These are phyloP conservation scores for Sclerotiophoma versabilis DNA, from an alignment of 2,329 filamentous ascomycete genomes.

Conservation along the genomic window DNA sequence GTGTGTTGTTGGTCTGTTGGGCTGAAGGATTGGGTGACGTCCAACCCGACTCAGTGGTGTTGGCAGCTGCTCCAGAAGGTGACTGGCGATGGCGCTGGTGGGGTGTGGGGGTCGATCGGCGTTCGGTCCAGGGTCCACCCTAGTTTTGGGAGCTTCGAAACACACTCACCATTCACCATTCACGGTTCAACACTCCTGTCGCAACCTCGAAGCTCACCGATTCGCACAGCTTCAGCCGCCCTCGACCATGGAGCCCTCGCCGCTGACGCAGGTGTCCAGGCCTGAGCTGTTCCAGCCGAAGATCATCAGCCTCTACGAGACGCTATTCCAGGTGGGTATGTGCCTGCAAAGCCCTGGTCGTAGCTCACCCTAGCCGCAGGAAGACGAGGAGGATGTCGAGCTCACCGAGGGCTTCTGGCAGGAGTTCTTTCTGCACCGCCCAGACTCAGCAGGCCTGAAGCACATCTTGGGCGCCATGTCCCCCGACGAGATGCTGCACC, in stretches of 20 bases:
- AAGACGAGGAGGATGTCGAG: slow-evolving; percentile 66
- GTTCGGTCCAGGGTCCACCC: slow-evolving; percentile 10
- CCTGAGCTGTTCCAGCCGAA: slow-evolving; percentile 94
- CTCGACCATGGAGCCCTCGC: slow-evolving; percentile 79
- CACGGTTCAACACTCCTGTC: slow-evolving; percentile 13
- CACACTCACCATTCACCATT: slow-evolving; percentile 6
- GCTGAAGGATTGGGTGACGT: neutral
- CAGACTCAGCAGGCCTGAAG: slow-evolving; percentile 74
- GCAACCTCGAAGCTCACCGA: neutral
- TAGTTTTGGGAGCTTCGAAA: slow-evolving; percentile 15
- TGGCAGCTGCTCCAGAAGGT: neutral
- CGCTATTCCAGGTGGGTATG: slow-evolving; percentile 69
- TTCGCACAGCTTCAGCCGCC: neutral
- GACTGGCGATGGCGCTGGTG: slow-evolving; percentile 12
- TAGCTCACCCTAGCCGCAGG: slow-evolving; percentile 48
- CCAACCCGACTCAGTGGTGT: neutral
- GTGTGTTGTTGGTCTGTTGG: neutral
- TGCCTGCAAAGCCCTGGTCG: neutral
- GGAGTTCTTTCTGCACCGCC: slow-evolving; percentile 90
- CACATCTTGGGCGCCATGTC: slow-evolving; percentile 72
- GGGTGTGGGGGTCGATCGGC: slow-evolving; percentile 17
- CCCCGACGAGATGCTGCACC: slow-evolving; percentile 76
- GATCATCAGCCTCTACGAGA: slow-evolving; percentile 87
- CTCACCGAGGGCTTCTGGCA: slow-evolving; percentile 92
- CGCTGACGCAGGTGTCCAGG: slow-evolving; percentile 88